A percentile compares a stretch with the other conserved stretches of the same genome.
Conservation (phyloP, 2,329 filamentous ascomycete species). For the Pochonia chlamydosporia region DNA sequence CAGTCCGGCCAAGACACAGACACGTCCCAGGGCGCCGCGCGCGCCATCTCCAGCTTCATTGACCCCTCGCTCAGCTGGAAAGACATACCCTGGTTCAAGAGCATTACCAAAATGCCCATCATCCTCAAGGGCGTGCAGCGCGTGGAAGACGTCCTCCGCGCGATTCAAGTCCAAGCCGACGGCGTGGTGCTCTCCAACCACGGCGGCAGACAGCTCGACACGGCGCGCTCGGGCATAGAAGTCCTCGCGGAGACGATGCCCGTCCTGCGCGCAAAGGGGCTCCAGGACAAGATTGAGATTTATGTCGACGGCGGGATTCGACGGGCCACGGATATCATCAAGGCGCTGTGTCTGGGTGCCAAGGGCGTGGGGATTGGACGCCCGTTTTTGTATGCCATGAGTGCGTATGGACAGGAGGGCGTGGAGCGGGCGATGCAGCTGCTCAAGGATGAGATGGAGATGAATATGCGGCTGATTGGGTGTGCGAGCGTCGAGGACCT, state of each 20-base stretch:
- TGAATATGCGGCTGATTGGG: conserved; percentile 96
- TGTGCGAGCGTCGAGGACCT: conserved; percentile 69
- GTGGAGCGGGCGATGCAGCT: conserved; percentile 91
- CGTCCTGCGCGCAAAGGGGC: conserved; percentile 65
- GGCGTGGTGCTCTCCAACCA: conserved; percentile 95
- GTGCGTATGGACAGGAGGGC: conserved; percentile 77
- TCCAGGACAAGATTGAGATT: conserved; percentile 75
- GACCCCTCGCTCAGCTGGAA: conserved; percentile 91
- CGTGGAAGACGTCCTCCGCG: conserved; percentile 87
- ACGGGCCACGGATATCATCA: conserved; percentile 88
- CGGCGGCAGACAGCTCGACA: conserved; percentile 90
- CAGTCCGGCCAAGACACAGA: conserved; percentile 74
- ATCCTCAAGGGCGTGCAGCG: conserved; percentile 95
- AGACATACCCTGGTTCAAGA: conserved; percentile 88
- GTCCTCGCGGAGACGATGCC: conserved; percentile 92
- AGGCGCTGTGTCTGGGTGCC: conserved; percentile 88
- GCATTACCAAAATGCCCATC: conserved; percentile 90
- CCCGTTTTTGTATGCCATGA: conserved; percentile 96
- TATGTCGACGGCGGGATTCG: conserved; percentile 89
- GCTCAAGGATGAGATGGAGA: conserved; percentile 94
- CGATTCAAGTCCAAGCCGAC: conserved; percentile 75
- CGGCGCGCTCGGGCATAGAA: conserved; percentile 82
- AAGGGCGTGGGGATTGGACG: conserved; percentile 89
- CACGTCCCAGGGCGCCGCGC: conserved; percentile 83
- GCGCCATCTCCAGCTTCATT: conserved; percentile 95